Conservation (phyloP, 1,139 yeast species). For the Lodderomyces beijingensis region DNA sequence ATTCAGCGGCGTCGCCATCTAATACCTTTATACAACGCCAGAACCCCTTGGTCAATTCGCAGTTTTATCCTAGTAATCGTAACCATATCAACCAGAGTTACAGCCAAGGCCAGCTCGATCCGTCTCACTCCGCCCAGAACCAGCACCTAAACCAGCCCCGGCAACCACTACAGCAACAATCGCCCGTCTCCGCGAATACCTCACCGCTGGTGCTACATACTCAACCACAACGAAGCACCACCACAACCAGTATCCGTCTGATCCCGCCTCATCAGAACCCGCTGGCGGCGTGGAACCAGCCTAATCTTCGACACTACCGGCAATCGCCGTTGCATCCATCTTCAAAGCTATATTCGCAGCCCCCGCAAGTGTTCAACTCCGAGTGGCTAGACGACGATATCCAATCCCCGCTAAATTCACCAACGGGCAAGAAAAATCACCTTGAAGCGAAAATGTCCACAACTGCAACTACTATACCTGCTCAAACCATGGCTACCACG, state of each 20-base stretch:
- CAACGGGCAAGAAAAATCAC: neutral
- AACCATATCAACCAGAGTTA: too few species aligned
- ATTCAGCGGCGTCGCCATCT: too few species aligned
- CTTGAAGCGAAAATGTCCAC: constrained; percentile 9
- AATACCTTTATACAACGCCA: too few species aligned
- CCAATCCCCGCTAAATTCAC: constrained; percentile 10
- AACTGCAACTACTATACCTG: constrained; percentile 13
- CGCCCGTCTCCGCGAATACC: neutral
- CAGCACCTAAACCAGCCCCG: constrained; percentile 3
- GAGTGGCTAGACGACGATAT: constrained; percentile 31
- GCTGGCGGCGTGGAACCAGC: constrained; percentile 1
- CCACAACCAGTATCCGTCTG: too few species aligned
- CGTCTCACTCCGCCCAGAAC: too few species aligned
- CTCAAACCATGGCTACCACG: neutral
- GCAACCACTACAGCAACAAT: constrained; percentile 3
- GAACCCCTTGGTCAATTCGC: too few species aligned
- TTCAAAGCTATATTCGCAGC: constrained; percentile 14
- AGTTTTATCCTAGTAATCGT: too few species aligned
- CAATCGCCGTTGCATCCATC: constrained; percentile 12
- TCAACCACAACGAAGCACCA: constrained; percentile 6
- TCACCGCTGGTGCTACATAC: constrained; percentile 6
- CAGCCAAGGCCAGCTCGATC: too few species aligned
- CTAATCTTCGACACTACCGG: constrained; percentile 5
- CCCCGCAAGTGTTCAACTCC: constrained; percentile 24
- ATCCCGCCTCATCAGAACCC: too few species aligned